phyloP scores from a whole-genome alignment of 2,329 filamentous ascomycete species.

The Botryotinia convoluta region DNA sequence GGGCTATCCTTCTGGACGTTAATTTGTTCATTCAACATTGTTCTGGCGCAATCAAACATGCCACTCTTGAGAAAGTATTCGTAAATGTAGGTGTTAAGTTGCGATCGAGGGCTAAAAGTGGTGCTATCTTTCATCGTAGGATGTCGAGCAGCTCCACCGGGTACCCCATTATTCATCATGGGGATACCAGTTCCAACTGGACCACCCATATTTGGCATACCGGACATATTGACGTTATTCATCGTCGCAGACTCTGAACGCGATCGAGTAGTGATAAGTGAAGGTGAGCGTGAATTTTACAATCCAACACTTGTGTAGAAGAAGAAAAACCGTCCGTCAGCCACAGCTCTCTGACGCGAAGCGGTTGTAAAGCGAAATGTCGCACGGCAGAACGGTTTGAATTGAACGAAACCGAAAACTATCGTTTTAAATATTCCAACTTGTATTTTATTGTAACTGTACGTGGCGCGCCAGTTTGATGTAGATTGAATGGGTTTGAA shows the following conservation, averaged over 20 bases:
- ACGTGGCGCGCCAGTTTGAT: slow-evolving; percentile 12
- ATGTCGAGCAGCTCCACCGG: slow-evolving; percentile 32
- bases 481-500: slow-evolving; percentile 4
- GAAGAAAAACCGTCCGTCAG: slow-evolving; percentile 28
- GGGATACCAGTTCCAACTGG: slow-evolving; percentile 61
- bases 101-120: slow-evolving; percentile 42
- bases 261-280: slow-evolving; percentile 27
- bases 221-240: slow-evolving; percentile 53
- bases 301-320: slow-evolving; percentile 23
- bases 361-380: slow-evolving; percentile 29
- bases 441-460: not conserved
- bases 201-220: slow-evolving; percentile 65
- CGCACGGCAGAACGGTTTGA: slow-evolving; percentile 14
- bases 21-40: slow-evolving; percentile 66
- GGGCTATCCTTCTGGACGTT: slow-evolving; percentile 67
- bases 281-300: slow-evolving; percentile 23
- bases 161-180: slow-evolving; percentile 56
- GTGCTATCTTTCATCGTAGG: slow-evolving; percentile 39
- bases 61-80: slow-evolving; percentile 85
- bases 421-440: not conserved
- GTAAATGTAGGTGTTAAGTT: slow-evolving; percentile 85
- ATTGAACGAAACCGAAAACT: slow-evolving; percentile 5
- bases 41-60: slow-evolving; percentile 80
- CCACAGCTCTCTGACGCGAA: slow-evolving; percentile 35
- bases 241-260: slow-evolving; percentile 34